A percentile compares a stretch with the other conserved stretches of the same genome.
phyloP scores from a whole-genome alignment of 306 rosid species.

The Lathyrus aphaca region DNA sequence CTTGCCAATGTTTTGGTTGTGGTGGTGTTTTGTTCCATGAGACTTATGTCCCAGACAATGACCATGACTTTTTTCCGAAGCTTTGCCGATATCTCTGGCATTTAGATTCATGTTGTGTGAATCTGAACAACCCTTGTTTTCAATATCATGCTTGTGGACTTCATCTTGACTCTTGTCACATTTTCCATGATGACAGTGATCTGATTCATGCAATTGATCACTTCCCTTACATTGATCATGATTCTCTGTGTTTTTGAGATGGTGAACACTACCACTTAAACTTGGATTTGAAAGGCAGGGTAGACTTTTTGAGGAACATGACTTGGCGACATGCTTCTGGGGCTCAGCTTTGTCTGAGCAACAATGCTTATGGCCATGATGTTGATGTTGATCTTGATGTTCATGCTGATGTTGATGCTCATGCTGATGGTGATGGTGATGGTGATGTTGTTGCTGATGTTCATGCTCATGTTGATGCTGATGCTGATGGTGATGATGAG shows the following conservation, averaged over 20 bases:
- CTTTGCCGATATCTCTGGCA: conserved; percentile 29
- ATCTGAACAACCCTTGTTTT: conserved; percentile 35
- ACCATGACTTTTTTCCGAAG: conserved; percentile 8
- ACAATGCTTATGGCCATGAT: conserved; percentile 46
- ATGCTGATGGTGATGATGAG: conserved; percentile 44
- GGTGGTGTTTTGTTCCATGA: conserved; percentile 42
- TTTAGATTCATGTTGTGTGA: conserved; percentile 31
- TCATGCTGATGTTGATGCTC: neutral
- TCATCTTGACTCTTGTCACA: conserved; percentile 35
- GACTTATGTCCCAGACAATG: conserved; percentile 38
- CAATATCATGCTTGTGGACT: conserved; percentile 42
- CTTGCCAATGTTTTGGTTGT: conserved; percentile 27
- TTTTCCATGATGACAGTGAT: conserved; percentile 48
- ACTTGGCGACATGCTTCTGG: conserved; percentile 48
- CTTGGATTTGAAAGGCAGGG: conserved; percentile 42
- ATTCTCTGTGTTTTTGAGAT: conserved; percentile 24
- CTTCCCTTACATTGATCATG: conserved; percentile 42
- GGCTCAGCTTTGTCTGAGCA: conserved; percentile 51
- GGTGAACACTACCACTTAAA: conserved; percentile 38
- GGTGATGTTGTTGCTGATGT: neutral
- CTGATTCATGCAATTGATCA: conserved; percentile 40
- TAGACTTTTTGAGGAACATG: conserved; percentile 45
- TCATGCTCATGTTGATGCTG: conserved; percentile 27
- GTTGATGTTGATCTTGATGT: conserved; percentile 37
- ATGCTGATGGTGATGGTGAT: conserved; percentile 17